A percentile compares a stretch with the other conserved stretches of the same genome.
These are phyloP conservation scores for Suhomyces xylopsoci DNA, from an alignment of 805 yeast genomes.

Conservation along the genomic window DNA sequence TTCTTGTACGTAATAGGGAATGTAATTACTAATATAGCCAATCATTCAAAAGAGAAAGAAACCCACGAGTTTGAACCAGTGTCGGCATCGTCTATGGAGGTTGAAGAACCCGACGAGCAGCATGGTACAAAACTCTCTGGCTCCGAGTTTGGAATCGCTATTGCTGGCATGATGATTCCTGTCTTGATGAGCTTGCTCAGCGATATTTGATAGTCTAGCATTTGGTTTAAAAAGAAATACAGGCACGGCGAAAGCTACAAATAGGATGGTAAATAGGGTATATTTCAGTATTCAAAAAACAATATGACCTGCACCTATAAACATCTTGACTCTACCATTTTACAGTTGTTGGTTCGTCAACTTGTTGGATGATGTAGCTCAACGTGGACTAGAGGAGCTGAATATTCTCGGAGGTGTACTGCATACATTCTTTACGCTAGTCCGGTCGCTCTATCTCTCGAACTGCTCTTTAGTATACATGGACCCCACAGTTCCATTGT, in stretches of 20 bases:
- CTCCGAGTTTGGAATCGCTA: slow-evolving; percentile 14
- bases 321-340: too few relatives aligned
- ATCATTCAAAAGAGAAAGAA: background rate
- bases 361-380: background rate
- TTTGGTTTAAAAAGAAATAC: background rate
- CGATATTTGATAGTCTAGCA: slow-evolving; percentile 5
- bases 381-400: too few relatives aligned
- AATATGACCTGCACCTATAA: background rate
- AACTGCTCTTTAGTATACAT: too few relatives aligned
- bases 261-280: background rate
- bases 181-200: slow-evolving; percentile 21
- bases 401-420: too few relatives aligned
- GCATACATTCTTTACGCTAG: too few relatives aligned
- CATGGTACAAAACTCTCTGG: slow-evolving; percentile 7
- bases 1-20: slow-evolving; percentile 70
- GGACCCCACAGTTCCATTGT: too few relatives aligned
- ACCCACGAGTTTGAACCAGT: slow-evolving; percentile 2
- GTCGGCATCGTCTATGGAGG: slow-evolving; percentile 3
- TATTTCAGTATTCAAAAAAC: background rate
- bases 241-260: background rate
- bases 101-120: slow-evolving; percentile 1
- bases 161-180: slow-evolving; percentile 27
- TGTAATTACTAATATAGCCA: slow-evolving; percentile 43
- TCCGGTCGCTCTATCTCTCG: too few relatives aligned
- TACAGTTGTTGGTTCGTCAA: too few relatives aligned